Base-by-base conservation (phyloP, 2,329 filamentous ascomycete species). In the Daldinia eschscholtzii region DNA sequence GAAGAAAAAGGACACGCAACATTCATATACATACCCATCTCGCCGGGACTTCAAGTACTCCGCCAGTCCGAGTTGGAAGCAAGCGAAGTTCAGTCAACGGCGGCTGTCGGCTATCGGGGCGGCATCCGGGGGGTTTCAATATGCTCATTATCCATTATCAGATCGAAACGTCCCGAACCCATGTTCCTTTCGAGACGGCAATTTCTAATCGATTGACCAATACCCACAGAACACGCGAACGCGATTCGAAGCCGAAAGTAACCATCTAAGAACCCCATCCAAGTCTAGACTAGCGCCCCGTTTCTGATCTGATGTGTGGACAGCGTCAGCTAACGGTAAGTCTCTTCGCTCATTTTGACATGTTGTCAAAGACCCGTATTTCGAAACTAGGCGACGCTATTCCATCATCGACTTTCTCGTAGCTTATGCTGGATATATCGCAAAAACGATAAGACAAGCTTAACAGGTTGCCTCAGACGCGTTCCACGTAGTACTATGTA, bases 21-120 rank as follows among this genome's bases (percentile, higher is more conserved):
- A 1, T n/a, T 28, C 55, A 20, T 33, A 30, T 46, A 30, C 15
- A n/a, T 18, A 30, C 33, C 33, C 6, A 9, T 18, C 13, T 52
- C 46, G 26, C 26, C 46, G 26, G 46, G 1, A 52, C n/a, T 52
- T 52, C 13, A 12, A n/a, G 46, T 33, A 52, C 4, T 52, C 46
- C 46, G 46, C 26, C 26, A 30, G 15, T 30, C 55, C 20, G 52
- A 37, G 12, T 39, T 33, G 9, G 3, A 7, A 57, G 4, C 55
- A 9, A 30, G n/a, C 20, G 35, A 57, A 41, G 2, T 23, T 23
- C 20, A 23, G 55, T 35, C 42, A 13, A 37, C 28, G 30, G 35
- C 67, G 67, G 64, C 64, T 67, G 23, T 13, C 64, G 68, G 65
- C 61, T 70, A 50, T 68, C 61, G 65, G 68, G 68, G 52, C 61